phyloP scores from a whole-genome alignment of 768 basidiomycete species.

The Mycena epipterygia region DNA sequence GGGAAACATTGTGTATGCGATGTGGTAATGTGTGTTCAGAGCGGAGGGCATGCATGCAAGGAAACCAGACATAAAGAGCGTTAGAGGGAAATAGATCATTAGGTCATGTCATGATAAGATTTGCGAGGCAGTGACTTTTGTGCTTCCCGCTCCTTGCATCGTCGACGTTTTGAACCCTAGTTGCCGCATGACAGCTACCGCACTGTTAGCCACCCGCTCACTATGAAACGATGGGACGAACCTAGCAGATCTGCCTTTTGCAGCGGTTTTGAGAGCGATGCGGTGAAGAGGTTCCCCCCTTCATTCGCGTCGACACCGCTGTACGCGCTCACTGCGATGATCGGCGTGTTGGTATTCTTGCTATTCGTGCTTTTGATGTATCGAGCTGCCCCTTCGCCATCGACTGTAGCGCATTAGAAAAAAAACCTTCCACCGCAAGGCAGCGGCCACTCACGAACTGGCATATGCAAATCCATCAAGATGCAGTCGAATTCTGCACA shows the following conservation, averaged over 20 bases:
- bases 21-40: conserved; percentile 47
- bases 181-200: conserved; percentile 76
- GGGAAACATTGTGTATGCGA: conserved; percentile 41
- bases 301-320: conserved; percentile 77
- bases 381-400: conserved; percentile 95
- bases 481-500: conserved; percentile 92
- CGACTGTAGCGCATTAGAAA: conserved; percentile 64
- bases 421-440: neutral
- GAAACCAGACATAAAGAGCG: conserved; percentile 41
- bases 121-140: conserved; percentile 65
- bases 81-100: conserved; percentile 44
- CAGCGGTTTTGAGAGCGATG: conserved; percentile 89
- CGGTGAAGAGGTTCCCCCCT: conserved; percentile 79
- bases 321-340: conserved; percentile 92
- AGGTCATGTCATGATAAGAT: conserved; percentile 57
- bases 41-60: conserved; percentile 45
- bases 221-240: conserved; percentile 40
- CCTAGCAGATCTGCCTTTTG: conserved; percentile 88
- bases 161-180: conserved; percentile 93
- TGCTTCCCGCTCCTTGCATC: conserved; percentile 66
- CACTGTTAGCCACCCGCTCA: conserved; percentile 15
- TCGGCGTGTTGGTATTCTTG: conserved; percentile 94
- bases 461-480: conserved; percentile 96
- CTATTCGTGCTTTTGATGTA: conserved; percentile 98
- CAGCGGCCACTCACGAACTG: conserved; percentile 74